A percentile compares a stretch with the other conserved stretches of the same genome.
phyloP scores from a whole-genome alignment of 768 basidiomycete species.

The Gloeophyllum trabeum region DNA sequence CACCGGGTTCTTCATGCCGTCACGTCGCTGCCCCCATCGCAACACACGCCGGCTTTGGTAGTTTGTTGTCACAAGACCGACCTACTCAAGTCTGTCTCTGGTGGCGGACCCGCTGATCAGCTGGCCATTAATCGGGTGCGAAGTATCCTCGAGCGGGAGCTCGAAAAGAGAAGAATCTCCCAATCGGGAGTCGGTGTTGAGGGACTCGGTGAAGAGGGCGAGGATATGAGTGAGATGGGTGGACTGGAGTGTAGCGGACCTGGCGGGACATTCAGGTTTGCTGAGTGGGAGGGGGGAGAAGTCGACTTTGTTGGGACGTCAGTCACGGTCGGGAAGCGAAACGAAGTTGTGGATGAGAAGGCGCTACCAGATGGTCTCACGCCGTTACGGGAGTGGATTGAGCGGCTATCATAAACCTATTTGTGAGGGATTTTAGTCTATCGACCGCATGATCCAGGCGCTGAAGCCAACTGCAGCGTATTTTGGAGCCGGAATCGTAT shows the following conservation, averaged over 20 bases:
- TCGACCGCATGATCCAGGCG: not conserved
- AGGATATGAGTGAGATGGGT: slow-evolving; percentile 43
- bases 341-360: slow-evolving; percentile 22
- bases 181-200: slow-evolving; percentile 65
- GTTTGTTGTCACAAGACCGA: slow-evolving; percentile 75
- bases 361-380: slow-evolving; percentile 24
- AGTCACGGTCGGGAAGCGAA: slow-evolving; percentile 20
- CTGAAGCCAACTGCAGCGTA: too few relatives aligned
- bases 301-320: slow-evolving; percentile 55
- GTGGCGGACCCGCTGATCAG: slow-evolving; percentile 22
- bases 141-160: slow-evolving; percentile 72
- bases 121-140: slow-evolving; percentile 63
- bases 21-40: slow-evolving; percentile 64
- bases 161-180: slow-evolving; percentile 62
- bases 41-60: slow-evolving; percentile 42
- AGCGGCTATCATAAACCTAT: slow-evolving; percentile 25
- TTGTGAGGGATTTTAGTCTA: not conserved
- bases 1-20: slow-evolving; percentile 62
- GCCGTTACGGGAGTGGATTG: slow-evolving; percentile 37
- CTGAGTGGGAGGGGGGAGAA: slow-evolving; percentile 82
- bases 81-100: slow-evolving; percentile 40
- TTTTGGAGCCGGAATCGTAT: too few relatives aligned
- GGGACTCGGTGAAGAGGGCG: slow-evolving; percentile 59
- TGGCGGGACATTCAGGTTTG: slow-evolving; percentile 55
- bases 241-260: slow-evolving; percentile 61